These are phyloP conservation scores for Aegilops umbellulata DNA, from an alignment of 176 grass and related monocot species.

Conservation along the genomic window DNA sequence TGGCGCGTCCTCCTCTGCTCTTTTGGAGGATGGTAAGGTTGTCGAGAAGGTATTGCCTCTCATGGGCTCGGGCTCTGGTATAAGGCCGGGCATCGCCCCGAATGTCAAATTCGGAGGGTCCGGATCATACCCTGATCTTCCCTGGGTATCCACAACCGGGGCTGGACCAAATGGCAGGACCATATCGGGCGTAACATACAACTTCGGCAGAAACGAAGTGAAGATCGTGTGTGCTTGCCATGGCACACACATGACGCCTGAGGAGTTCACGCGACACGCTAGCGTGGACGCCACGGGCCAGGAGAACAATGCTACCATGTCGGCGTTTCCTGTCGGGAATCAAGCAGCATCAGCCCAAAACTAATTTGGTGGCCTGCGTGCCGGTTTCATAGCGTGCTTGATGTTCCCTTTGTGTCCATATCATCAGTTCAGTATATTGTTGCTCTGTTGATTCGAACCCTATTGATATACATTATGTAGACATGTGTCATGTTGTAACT, in stretches of 20 bases:
- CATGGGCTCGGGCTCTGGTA: slow-evolving; percentile 53
- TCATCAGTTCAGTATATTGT: slow-evolving; percentile 13
- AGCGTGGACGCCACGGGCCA: slow-evolving; percentile 41
- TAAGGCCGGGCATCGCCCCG: slow-evolving; percentile 68
- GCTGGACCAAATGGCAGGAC: slow-evolving; percentile 68
- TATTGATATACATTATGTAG: slow-evolving; percentile 13
- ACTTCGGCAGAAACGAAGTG: slow-evolving; percentile 60
- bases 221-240: slow-evolving; percentile 95
- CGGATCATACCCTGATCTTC: slow-evolving; percentile 80
- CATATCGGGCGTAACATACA: slow-evolving; percentile 97
- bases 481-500: slow-evolving; percentile 8
- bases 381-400: not conserved
- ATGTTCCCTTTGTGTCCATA: slow-evolving; percentile 24
- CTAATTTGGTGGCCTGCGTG: not conserved
- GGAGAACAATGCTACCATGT: slow-evolving; percentile 37
- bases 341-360: slow-evolving; percentile 61
- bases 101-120: slow-evolving; percentile 88
- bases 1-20: slow-evolving; percentile 51
- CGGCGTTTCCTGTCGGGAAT: slow-evolving; percentile 39
- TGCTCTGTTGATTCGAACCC: not conserved
- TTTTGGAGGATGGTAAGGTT: slow-evolving; percentile 47
- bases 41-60: slow-evolving; percentile 35
- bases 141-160: slow-evolving; percentile 86
- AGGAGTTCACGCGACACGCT: slow-evolving; percentile 81
- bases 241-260: slow-evolving; percentile 68